Evolutionary conservation across 2,329 filamentous ascomycete genomes (phyloP).

Genomic region (Penicillium sp.): DNA sequence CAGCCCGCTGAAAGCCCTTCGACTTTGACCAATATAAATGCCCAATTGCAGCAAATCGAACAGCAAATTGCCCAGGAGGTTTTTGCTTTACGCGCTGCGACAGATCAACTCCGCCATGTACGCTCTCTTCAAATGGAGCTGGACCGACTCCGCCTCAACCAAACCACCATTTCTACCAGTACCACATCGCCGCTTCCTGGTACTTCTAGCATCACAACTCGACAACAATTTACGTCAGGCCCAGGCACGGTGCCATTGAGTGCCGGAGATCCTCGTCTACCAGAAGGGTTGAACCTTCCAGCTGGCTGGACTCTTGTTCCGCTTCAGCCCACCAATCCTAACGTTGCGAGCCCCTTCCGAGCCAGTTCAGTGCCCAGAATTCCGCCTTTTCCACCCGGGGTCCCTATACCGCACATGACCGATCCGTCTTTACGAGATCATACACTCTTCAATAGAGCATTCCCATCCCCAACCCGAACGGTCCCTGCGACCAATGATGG

Average conservation of each 20-base stretch:
- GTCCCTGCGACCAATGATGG: background rate
- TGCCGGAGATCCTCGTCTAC: slow-evolving; percentile 49
- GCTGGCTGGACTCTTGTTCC: slow-evolving; percentile 47
- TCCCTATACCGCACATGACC: background rate
- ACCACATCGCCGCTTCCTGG: slow-evolving; percentile 18
- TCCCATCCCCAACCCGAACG: background rate
- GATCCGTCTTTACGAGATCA: background rate
- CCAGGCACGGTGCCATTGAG: slow-evolving; percentile 33
- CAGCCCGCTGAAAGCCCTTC: slow-evolving; percentile 18
- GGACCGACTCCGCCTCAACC: slow-evolving; percentile 60
- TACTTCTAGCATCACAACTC: slow-evolving; percentile 18
- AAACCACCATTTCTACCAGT: slow-evolving; percentile 24
- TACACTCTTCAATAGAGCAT: background rate
- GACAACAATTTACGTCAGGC: slow-evolving; percentile 32
- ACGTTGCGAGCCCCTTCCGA: background rate
- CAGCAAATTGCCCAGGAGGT: slow-evolving; percentile 70
- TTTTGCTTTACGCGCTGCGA: slow-evolving; percentile 60
- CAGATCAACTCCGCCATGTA: slow-evolving; percentile 69
- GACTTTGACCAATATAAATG: slow-evolving; percentile 47
- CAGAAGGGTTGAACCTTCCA: slow-evolving; percentile 53
- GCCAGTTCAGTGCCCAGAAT: background rate
- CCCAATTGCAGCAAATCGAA: slow-evolving; percentile 66
- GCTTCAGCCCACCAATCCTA: slow-evolving; percentile 24
- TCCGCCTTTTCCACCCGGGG: slow-evolving; percentile 1
- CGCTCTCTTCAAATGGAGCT: slow-evolving; percentile 68